Conservation (phyloP, 2,329 filamentous ascomycete genomes). For the Neurospora sp. region DNA sequence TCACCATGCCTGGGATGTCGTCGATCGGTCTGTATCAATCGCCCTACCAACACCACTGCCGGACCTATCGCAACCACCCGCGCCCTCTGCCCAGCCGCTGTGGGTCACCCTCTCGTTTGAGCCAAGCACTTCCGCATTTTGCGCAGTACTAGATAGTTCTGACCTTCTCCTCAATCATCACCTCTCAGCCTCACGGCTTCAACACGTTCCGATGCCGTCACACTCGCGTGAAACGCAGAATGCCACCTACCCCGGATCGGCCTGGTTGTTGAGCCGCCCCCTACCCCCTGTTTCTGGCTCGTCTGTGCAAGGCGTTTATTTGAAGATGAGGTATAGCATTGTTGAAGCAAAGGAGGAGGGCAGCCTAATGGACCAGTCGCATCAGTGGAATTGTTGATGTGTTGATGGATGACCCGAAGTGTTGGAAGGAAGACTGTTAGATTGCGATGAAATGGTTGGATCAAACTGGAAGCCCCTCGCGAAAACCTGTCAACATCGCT, state of each 20-base stretch:
- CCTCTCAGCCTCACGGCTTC: no score
- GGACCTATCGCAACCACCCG: background rate
- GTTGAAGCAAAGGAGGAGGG: background rate
- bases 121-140: background rate
- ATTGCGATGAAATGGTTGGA: background rate
- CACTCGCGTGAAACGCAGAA: background rate
- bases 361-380: constrained; percentile 1
- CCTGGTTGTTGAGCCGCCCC: background rate
- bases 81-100: background rate
- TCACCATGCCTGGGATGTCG: background rate
- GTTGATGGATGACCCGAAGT: background rate
- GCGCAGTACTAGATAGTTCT: no score
- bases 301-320: background rate
- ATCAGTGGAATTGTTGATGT: constrained; percentile 1
- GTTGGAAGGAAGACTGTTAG: background rate
- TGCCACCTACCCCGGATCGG: background rate
- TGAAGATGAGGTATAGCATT: background rate
- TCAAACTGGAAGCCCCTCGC: background rate
- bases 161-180: no score
- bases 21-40: background rate
- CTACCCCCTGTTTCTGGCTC: background rate
- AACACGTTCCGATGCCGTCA: no score
- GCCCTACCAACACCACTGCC: background rate
- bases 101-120: background rate
- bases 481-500: background rate